A percentile compares a stretch with the other conserved stretches of the same genome.
These are phyloP conservation scores for Escovopsis weberi DNA, from an alignment of 2,329 filamentous ascomycete species.

Conservation along the genomic window DNA sequence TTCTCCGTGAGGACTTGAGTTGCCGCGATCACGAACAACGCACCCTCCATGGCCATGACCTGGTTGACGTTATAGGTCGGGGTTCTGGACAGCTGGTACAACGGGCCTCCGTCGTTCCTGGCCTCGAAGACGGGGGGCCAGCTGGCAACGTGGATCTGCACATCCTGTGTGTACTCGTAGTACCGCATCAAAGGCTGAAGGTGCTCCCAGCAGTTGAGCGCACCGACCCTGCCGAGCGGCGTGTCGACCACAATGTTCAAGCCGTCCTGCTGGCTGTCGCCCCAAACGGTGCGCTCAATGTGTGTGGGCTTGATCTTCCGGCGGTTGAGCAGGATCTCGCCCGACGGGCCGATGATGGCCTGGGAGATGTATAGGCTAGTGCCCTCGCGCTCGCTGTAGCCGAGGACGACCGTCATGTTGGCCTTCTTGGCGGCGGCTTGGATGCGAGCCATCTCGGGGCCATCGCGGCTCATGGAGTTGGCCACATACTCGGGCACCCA, in stretches of 20 bases:
- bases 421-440: constrained; percentile 22
- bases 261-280: constrained; percentile 35
- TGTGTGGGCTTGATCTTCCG: constrained; percentile 34
- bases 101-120: constrained; percentile 17
- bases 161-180: constrained; percentile 8
- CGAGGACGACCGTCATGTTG: constrained; percentile 28
- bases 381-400: constrained; percentile 30
- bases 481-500: constrained; percentile 2
- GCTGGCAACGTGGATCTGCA: constrained; percentile 10
- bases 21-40: constrained; percentile 25
- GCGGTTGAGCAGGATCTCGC: constrained; percentile 26
- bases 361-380: constrained; percentile 30
- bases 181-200: constrained; percentile 10
- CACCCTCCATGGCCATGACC: constrained; percentile 29
- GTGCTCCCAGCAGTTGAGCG: constrained; percentile 39
- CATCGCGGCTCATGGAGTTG: constrained; percentile 16
- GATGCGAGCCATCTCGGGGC: constrained; percentile 26
- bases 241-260: constrained; percentile 25
- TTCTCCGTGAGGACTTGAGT: constrained; percentile 26
- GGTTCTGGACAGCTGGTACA: constrained; percentile 21
- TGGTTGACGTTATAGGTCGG: constrained; percentile 21
- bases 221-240: constrained; percentile 33
- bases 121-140: constrained; percentile 19
- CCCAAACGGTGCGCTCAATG: constrained; percentile 30
- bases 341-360: constrained; percentile 33